Percentiles rank a stretch among this genome's conserved stretches.
phyloP scores from a whole-genome alignment of 1,284 basidiomycete species.

The Ustilago shanxiensis region DNA sequence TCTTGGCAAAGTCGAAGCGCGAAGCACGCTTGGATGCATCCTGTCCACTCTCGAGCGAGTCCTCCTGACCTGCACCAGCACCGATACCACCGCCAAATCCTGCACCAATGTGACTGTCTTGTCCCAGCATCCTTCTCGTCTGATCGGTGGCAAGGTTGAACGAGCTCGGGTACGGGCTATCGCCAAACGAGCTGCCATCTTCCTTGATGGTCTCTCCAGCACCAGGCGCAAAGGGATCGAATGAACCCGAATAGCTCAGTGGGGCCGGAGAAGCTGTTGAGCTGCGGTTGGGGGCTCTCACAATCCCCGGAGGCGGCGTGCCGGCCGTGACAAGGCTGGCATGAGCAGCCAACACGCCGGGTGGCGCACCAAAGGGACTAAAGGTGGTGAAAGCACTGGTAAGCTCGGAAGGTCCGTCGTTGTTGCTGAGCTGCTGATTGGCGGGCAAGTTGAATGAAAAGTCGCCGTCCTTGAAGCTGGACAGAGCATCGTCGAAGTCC shows the following conservation, averaged over 20 bases:
- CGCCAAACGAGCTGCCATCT: constrained; percentile 38
- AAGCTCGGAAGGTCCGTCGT: constrained; percentile 42
- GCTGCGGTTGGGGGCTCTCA: constrained; percentile 46
- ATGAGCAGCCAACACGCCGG: constrained; percentile 42
- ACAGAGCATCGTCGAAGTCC: constrained; percentile 65
- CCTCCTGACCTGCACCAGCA: constrained; percentile 22
- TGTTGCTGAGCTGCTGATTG: constrained; percentile 31
- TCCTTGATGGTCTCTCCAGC: constrained; percentile 54
- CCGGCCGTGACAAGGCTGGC: constrained; percentile 31
- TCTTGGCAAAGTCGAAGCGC: constrained; percentile 64
- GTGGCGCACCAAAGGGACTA: constrained; percentile 45
- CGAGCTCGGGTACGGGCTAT: constrained; percentile 33
- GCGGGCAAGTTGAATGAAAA: constrained; percentile 65
- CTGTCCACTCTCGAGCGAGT: constrained; percentile 21
- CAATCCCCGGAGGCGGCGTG: constrained; percentile 40
- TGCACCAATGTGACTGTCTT: constrained; percentile 33
- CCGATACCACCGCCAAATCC: constrained; percentile 5
- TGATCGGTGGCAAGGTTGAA: constrained; percentile 59
- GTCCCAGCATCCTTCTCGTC: constrained; percentile 52
- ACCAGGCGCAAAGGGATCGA: constrained; percentile 66
- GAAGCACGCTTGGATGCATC: constrained; percentile 52
- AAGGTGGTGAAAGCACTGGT: constrained; percentile 45
- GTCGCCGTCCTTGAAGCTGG: constrained; percentile 63
- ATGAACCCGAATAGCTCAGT: constrained; percentile 64
- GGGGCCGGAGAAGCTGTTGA: constrained; percentile 46